Base-by-base conservation (phyloP, 1,284 basidiomycete species). In the Microbotryum saponariae region DNA sequence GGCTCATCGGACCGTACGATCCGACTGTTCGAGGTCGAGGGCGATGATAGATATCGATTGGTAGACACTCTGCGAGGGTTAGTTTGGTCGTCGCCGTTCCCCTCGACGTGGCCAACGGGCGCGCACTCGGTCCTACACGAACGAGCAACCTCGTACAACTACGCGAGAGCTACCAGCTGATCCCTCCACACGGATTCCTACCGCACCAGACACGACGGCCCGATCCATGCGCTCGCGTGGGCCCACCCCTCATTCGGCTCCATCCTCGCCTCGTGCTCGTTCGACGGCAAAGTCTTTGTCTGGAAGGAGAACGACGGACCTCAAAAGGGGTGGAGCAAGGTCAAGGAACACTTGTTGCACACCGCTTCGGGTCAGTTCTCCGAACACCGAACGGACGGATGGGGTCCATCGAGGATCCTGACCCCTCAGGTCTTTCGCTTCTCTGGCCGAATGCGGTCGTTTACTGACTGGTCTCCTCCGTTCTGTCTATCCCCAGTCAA, bases 151-250 rank as follows among this genome's bases (percentile, higher is more conserved):
- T 2, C 7, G 31, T 31, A 8, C 9, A 31, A 47, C 52, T 18
- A 16, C 31, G 18, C 33, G 6, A 20, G 9, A 16, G 23, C 18
- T 47, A 57, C 18, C 56, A 20, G 56, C 64, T 69, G 44, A 51
- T 59, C 23, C 55, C 45, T 5, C 53, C n/a, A 21, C n/a, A 21
- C 20, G 14, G 48, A 53, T 5, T 1, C n/a, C 7, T 20, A 2
- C 23, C 23, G 3, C 50, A 21, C 20, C 59, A 79, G 91, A 56
- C 96, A 97, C 77, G 91, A 91, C 16, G 92, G 93, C 20, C 94
- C 94, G 4, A 91, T 98, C 45, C 97, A 94, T 93, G 92, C 96
- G 75, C 86, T 98, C 54, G 85, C 92, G n/a, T 98, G 94, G 96
- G 94, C 90, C 8, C 93, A 98, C 73, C 94, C 96, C 8, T 93